These are phyloP conservation scores for Citrus trifoliata DNA, from an alignment of 345 rosid genomes.

Conservation along the genomic window DNA sequence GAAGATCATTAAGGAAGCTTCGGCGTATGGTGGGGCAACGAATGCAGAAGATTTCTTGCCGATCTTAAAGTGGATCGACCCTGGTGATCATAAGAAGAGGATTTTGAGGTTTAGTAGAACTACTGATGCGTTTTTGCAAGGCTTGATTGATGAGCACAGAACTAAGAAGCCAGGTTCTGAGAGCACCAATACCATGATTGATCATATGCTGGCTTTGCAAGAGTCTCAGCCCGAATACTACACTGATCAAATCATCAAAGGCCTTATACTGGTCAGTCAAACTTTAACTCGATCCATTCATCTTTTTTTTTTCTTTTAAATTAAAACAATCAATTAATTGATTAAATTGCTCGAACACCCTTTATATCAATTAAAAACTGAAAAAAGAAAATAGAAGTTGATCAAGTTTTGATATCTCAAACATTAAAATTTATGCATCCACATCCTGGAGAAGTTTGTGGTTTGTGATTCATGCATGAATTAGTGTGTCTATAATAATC, in stretches of 20 bases:
- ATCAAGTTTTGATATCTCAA: too few species aligned
- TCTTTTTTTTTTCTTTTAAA: too few species aligned
- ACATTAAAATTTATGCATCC: too few species aligned
- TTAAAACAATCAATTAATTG: too few species aligned
- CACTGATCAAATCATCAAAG: conserved; percentile 61
- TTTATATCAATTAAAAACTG: too few species aligned
- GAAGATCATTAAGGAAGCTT: conserved; percentile 22
- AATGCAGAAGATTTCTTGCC: conserved; percentile 42
- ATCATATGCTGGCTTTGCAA: conserved; percentile 51
- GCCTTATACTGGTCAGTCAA: conserved; percentile 31
- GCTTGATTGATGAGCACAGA: conserved; percentile 46
- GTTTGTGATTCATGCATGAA: neutral
- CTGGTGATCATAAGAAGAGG: conserved; percentile 29
- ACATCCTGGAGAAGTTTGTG: too few species aligned
- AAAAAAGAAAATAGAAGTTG: too few species aligned
- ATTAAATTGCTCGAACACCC: too few species aligned
- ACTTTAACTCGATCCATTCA: neutral
- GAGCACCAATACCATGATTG: conserved; percentile 46
- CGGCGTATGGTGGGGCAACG: conserved; percentile 10
- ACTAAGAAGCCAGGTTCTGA: conserved; percentile 14
- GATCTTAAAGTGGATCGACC: conserved; percentile 28
- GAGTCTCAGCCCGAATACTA: conserved; percentile 44
- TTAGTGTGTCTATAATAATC: neutral
- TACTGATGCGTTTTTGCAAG: conserved; percentile 44
- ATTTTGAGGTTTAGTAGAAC: conserved; percentile 25